phyloP scores from a whole-genome alignment of 2,329 filamentous ascomycete genomes.

The Fonsecaea erecta region DNA sequence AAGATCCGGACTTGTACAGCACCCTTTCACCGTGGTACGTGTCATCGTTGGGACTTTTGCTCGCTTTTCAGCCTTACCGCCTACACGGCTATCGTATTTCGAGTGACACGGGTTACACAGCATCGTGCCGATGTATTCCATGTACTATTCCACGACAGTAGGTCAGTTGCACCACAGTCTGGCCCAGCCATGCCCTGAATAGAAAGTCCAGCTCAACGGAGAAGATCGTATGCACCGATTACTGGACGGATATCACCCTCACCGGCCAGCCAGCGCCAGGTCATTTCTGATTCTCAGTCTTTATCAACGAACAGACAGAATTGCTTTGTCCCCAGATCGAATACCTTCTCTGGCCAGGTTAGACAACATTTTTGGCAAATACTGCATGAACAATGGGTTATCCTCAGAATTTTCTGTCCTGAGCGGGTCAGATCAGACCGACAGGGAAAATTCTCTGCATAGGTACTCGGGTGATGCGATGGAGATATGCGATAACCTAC shows the following conservation, averaged over 20 bases:
- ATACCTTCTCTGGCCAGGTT: background rate
- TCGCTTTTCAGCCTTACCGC: constrained; percentile 9
- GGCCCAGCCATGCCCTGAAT: constrained; percentile 6
- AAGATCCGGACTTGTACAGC: background rate
- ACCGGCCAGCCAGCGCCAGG: background rate
- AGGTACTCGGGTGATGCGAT: background rate
- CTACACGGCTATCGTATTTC: background rate
- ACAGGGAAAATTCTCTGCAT: background rate
- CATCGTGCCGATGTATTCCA: constrained; percentile 2
- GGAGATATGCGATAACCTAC: constrained; percentile 13
- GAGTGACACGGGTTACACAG: constrained; percentile 13
- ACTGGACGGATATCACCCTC: constrained; percentile 1
- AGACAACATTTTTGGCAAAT: background rate
- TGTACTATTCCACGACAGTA: constrained; percentile 4
- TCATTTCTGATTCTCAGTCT: background rate
- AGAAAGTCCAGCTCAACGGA: constrained; percentile 8
- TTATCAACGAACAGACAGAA: background rate
- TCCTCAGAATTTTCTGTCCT: background rate
- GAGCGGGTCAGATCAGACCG: background rate
- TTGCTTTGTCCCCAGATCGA: background rate
- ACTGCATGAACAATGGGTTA: background rate
- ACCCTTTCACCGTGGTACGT: background rate
- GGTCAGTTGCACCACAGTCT: constrained; percentile 12
- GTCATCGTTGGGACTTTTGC: background rate
- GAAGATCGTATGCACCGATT: background rate